Evolutionary conservation across 768 basidiomycete genomes (phyloP), one percentile per base, ranked within the genome.

Genomic region (Kwoniella newhampshirensis): DNA sequence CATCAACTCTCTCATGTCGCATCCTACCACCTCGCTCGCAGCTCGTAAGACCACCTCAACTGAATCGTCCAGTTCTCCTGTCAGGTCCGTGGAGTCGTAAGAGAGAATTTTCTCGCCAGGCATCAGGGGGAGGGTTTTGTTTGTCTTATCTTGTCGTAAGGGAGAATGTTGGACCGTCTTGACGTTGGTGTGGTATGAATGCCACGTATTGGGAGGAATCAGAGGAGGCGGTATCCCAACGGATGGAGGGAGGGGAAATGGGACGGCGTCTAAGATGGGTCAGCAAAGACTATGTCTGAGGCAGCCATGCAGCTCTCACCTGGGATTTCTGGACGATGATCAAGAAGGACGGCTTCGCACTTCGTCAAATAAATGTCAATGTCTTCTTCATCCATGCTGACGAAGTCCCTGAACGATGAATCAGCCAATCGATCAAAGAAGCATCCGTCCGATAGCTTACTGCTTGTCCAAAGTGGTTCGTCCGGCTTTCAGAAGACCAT

Each of bases 31-130:
- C 39, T 70, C 52, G 5, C 82, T 83, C 0, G 80, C 86, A 18
- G 81, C 79, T 20, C 71, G 70, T 0, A 89, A 54, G 8, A 91
- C 79, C 37, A 72, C 49, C 28, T 78, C 79, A 59, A 83, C 83
- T 44, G 83, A 83, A 4, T 68, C 77, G 2, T 83, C 79, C 26
- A 87, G 57, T 4, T 77, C 76, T 30, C 89, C 89, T 25, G 83
- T 76, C 48, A 83, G 77, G 63, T 91, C 91, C n/a, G 79, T 79
- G n/a, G 81, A 78, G 30, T 84, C 80, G 77, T 85, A 89, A 45
- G 90, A 82, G 46, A 78, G 78, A 77, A 87, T 85, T 47, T 76
- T 75, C 58, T 83, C 82, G 1, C 87, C 89, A 3, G 87, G 83
- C 68, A 78, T 78, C 2, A 77, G 66, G 12, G 54, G 60, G 21